These are phyloP conservation scores for Epichloe sibirici DNA, from an alignment of 2,329 filamentous ascomycete genomes.

Conservation along the genomic window DNA sequence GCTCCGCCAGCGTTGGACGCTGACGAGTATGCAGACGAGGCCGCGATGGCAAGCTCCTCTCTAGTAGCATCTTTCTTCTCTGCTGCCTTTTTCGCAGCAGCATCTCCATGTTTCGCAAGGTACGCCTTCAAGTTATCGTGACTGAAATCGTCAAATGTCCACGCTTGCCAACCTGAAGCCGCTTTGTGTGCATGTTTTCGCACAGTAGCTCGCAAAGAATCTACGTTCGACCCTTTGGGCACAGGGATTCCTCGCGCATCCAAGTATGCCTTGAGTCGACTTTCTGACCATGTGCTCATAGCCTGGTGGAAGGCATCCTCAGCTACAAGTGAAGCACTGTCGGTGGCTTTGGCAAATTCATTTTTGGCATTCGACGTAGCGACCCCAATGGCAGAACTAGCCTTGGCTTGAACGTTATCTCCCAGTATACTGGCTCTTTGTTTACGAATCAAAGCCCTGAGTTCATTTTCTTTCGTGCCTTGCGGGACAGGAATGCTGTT, in stretches of 20 bases:
- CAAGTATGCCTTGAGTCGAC: constrained; percentile 64
- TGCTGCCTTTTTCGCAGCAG: constrained; percentile 43
- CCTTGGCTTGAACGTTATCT: constrained; percentile 47
- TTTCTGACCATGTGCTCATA: constrained; percentile 57
- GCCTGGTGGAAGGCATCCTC: constrained; percentile 56
- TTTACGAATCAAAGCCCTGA: constrained; percentile 81
- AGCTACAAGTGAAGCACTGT: constrained; percentile 48
- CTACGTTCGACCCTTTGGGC: constrained; percentile 56
- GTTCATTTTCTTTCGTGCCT: constrained; percentile 80
- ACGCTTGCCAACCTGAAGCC: constrained; percentile 53
- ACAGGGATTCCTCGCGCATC: constrained; percentile 67
- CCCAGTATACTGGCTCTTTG: constrained; percentile 62
- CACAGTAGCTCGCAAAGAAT: constrained; percentile 64
- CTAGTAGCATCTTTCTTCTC: constrained; percentile 54
- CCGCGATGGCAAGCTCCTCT: constrained; percentile 59
- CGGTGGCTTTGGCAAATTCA: constrained; percentile 63
- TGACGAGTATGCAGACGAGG: constrained; percentile 46
- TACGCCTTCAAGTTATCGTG: constrained; percentile 55
- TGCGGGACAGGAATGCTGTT: constrained; percentile 80
- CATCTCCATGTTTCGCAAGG: constrained; percentile 38
- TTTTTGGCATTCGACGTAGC: constrained; percentile 67
- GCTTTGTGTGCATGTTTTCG: constrained; percentile 62
- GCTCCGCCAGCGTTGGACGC: constrained; percentile 46
- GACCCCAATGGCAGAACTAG: constrained; percentile 52
- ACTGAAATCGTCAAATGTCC: constrained; percentile 71